Percentiles rank a stretch among this genome's conserved stretches.
These are phyloP conservation scores for Thelonectria rubi DNA, from an alignment of 2,329 filamentous ascomycete genomes.

Conservation along the genomic window DNA sequence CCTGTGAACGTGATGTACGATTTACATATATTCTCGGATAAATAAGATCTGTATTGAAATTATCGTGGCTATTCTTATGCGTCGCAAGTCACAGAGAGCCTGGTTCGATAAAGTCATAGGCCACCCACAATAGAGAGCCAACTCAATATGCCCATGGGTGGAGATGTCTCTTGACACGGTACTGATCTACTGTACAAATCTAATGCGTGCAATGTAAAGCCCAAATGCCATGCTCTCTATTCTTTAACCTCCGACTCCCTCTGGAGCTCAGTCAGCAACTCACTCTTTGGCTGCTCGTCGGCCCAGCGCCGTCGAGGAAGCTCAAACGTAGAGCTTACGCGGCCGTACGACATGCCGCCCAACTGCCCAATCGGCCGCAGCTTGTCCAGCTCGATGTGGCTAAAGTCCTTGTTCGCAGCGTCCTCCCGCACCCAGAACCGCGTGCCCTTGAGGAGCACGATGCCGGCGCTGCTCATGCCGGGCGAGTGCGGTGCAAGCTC, in stretches of 20 bases:
- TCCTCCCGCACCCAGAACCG: slow-evolving; percentile 44
- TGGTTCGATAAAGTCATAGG: too few species aligned
- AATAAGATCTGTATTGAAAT: too few species aligned
- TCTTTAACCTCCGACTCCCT: background rate
- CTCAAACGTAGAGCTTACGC: slow-evolving; percentile 40
- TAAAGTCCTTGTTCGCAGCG: slow-evolving; percentile 36
- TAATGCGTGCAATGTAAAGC: background rate
- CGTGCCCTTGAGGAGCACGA: slow-evolving; percentile 43
- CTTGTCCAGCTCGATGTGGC: slow-evolving; percentile 37
- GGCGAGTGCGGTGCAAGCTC: slow-evolving; percentile 35
- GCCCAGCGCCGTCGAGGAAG: slow-evolving; percentile 38
- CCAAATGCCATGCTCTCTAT: background rate
- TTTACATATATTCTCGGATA: too few species aligned
- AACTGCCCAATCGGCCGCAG: slow-evolving; percentile 38
- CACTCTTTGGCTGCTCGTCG: slow-evolving; percentile 33
- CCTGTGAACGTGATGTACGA: too few species aligned
- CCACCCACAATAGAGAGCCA: too few species aligned
- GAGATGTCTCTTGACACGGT: too few species aligned
- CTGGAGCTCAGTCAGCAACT: slow-evolving; percentile 28
- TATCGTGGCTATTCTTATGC: too few species aligned
- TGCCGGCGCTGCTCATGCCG: slow-evolving; percentile 35
- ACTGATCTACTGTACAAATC: background rate
- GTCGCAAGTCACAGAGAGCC: too few species aligned
- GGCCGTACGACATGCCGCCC: slow-evolving; percentile 41
- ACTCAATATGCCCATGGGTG: too few species aligned